Base-by-base conservation (phyloP, 306 rosid genomes). In the Pyrus communis region DNA sequence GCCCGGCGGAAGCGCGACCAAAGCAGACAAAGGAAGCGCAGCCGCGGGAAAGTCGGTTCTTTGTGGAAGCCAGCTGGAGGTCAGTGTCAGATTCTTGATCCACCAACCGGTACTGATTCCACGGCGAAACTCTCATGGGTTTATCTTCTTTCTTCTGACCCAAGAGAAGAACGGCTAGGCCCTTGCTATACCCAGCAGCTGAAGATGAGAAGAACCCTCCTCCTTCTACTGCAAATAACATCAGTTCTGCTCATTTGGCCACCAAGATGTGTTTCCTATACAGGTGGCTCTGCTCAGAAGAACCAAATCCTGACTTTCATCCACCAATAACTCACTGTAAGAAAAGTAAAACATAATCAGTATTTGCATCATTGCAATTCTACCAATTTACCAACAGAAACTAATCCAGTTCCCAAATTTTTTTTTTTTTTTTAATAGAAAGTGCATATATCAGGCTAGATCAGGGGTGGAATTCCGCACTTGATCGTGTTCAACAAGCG, bases 161-260 rank as follows among this genome's bases (percentile, higher is more conserved):
- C 87, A 95, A 86, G 74, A 95, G 91, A 72, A 95, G 97, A 84
- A 94, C 95, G 93, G 96, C 73, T 85, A 92, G 85, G 79, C 98
- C 98, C 78, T 94, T 94, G 83, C 97, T 92, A 88, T 90, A 95
- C 79, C 98, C 98, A 74, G 96, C 87, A 70, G 98, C 97, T 75
- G 98, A 94, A 87, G 98, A 85, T 77, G 98, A 95, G 90, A 95
- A 95, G 90, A 95, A 92, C 68, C 97, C 96, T 76, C 99, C 96
- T 80, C 97, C 99, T 87, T 92, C 97, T 85, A 90, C 97, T 86
- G 97, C 96, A 77, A 95, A 84, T 92, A 95, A 87, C 97, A 95
- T 92, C 89, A 88, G 99, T 83, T 88, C 93, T 88, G 83, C 96
- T 90, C 97, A 92, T 95, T 78, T 88, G 96, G 87, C 31, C 86